A percentile compares a stretch with the other conserved stretches of the same genome.
phyloP scores from a whole-genome alignment of 140 eudicot species.

The Stevia rebaudiana region DNA sequence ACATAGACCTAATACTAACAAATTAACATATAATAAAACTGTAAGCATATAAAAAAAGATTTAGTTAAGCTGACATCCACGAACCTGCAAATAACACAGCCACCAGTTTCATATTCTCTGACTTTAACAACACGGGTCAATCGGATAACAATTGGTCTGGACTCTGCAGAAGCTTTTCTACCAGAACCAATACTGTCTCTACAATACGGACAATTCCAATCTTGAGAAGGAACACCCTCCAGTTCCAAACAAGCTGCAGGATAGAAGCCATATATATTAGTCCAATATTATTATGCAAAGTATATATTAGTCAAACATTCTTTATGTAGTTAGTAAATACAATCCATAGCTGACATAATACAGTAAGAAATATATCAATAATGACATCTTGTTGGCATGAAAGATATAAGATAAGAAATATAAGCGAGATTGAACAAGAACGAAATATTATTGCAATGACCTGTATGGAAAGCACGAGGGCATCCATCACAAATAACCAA shows the following conservation, averaged over 20 bases:
- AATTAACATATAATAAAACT: neutral
- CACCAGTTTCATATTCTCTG: slow-evolving; percentile 72
- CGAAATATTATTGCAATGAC: slow-evolving; percentile 21
- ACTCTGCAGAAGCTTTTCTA: slow-evolving; percentile 49
- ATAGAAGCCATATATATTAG: slow-evolving; percentile 20
- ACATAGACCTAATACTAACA: neutral
- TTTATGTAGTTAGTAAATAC: neutral
- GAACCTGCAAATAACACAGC: slow-evolving; percentile 94
- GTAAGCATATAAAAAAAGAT: neutral
- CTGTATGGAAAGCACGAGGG: slow-evolving; percentile 93
- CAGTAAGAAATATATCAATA: slow-evolving; percentile 7
- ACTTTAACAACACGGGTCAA: slow-evolving; percentile 71
- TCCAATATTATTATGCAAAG: neutral
- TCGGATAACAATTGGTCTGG: slow-evolving; percentile 54
- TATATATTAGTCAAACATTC: neutral
- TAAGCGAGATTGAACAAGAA: neutral
- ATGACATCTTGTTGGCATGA: neutral
- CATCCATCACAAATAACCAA: slow-evolving; percentile 72
- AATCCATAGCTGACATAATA: neutral
- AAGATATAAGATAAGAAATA: neutral
- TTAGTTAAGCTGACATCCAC: slow-evolving; percentile 13
- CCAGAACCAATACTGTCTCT: slow-evolving; percentile 10
- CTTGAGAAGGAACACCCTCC: neutral
- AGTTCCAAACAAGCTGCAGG: slow-evolving; percentile 75
- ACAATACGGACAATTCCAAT: too few species aligned